A percentile compares a stretch with the other conserved stretches of the same genome.
phyloP scores from a whole-genome alignment of 2,329 filamentous ascomycete genomes.

The Xylaria sp. region DNA sequence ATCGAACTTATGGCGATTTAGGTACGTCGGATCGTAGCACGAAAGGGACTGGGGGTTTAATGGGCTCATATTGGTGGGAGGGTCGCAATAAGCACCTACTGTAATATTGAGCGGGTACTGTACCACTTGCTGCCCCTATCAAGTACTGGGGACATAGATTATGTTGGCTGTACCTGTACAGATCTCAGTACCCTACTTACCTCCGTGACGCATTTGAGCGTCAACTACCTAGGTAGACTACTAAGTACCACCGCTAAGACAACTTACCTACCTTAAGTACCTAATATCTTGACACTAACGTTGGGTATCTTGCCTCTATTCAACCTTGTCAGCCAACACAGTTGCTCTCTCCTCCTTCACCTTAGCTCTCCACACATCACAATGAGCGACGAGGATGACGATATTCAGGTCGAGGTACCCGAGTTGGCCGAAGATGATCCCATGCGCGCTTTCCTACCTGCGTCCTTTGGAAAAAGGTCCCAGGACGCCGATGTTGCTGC shows the following conservation, averaged over 20 bases:
- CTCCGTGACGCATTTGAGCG: background rate
- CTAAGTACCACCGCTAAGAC: background rate
- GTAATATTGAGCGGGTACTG: background rate
- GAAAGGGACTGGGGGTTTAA: background rate
- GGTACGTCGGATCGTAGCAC: background rate
- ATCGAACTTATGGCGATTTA: background rate
- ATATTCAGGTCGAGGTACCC: constrained; percentile 65
- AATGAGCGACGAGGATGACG: constrained; percentile 69
- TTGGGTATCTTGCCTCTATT: too few species aligned
- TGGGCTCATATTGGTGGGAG: background rate
- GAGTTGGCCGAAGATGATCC: constrained; percentile 71
- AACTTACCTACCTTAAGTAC: background rate
- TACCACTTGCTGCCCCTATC: background rate
- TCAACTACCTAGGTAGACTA: too few species aligned
- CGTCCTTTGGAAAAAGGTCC: constrained; percentile 85
- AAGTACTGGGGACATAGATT: background rate
- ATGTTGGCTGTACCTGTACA: background rate
- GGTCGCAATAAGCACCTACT: background rate
- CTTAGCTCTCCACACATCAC: constrained; percentile 25
- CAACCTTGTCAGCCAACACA: background rate
- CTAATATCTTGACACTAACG: too few species aligned
- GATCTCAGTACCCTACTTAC: background rate
- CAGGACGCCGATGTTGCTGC: constrained; percentile 77
- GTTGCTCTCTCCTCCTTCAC: background rate
- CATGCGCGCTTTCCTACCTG: constrained; percentile 80